These are phyloP conservation scores for Apocynum venetum DNA, from an alignment of 257 asterid species.

Conservation along the genomic window DNA sequence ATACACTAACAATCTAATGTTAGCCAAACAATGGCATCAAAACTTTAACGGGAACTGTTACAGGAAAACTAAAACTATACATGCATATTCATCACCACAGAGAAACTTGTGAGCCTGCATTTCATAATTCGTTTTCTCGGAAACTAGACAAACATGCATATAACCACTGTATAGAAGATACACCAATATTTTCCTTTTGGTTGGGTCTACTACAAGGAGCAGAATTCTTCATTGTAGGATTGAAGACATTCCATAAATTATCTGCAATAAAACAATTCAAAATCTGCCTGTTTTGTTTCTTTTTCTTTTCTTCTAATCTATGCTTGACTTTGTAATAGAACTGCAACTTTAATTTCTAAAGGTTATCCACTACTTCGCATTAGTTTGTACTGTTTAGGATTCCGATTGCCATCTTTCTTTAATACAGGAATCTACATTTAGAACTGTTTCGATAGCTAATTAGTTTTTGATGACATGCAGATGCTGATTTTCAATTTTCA, in stretches of 20 bases:
- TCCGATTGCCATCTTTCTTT: neutral
- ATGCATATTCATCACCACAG: too few species aligned
- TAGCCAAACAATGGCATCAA: neutral
- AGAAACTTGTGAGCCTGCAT: too few species aligned
- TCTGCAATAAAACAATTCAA: neutral
- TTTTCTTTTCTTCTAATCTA: neutral
- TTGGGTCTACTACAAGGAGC: neutral
- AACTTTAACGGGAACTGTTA: neutral
- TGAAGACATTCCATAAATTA: neutral
- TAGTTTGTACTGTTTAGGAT: neutral
- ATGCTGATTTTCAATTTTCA: neutral
- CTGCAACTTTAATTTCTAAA: neutral
- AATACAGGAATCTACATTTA: neutral
- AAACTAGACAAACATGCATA: too few species aligned
- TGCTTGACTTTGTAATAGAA: neutral
- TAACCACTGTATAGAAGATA: too few species aligned
- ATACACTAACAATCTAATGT: neutral
- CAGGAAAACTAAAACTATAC: too few species aligned
- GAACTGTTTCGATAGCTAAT: neutral
- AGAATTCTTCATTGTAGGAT: neutral
- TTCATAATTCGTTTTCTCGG: too few species aligned
- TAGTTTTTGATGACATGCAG: too few species aligned
- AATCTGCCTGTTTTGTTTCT: neutral
- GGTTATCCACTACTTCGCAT: neutral
- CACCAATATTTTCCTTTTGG: too few species aligned